Evolutionary conservation across 139 green algal species (phyloP), one percentile per base, ranked within the genome.

Genomic region (Eudorina sp.): DNA sequence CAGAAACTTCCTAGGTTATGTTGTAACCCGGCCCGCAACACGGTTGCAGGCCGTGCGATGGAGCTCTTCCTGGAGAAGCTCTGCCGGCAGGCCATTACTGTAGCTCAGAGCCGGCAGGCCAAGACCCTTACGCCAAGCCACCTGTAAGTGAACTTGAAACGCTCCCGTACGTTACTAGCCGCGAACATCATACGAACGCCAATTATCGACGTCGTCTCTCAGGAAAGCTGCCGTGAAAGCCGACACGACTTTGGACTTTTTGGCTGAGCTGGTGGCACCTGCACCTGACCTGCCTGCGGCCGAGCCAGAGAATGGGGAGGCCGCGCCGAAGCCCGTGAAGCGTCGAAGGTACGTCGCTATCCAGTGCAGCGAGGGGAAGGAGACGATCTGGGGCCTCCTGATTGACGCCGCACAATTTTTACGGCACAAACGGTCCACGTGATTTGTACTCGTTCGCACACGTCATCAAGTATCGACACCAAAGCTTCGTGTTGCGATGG

Each of bases 41-140:
- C 55, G 55, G 58, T 64, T 83, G 62, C 94, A 98, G 94, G 89
- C 21, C 94, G 94, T n/a, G 97, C 97, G 0, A 90, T 99, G 89
- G 97, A 99, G 88, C 86, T 98, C 0, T 98, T 99, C 78, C 78
- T 99, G 23, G 77, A 96, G 45, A 90, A 95, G 51, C 55, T 99
- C 41, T 94, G 94, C 53, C 90, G 94, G 7, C 93, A 95, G 4
- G 91, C 95, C 0, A 75, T 89, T 3, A 86, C 92, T 0, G 79
- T 97, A 14, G 97, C 96, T 0, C 62, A 92, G 68, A n/a, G 58
- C 5, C 90, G 95, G 0, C 92, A 95, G 23, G 95, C 95, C 9
- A 96, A 95, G 66, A 98, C 95, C 3, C 62, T 99, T 4, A 96
- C 86, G 3, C 51, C 92, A 19, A 94, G 93, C 34, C 97, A 99